A percentile compares a stretch with the other conserved stretches of the same genome.
Evolutionary conservation across 768 basidiomycete species (phyloP).

Genomic region (Suillus tomentosus): DNA sequence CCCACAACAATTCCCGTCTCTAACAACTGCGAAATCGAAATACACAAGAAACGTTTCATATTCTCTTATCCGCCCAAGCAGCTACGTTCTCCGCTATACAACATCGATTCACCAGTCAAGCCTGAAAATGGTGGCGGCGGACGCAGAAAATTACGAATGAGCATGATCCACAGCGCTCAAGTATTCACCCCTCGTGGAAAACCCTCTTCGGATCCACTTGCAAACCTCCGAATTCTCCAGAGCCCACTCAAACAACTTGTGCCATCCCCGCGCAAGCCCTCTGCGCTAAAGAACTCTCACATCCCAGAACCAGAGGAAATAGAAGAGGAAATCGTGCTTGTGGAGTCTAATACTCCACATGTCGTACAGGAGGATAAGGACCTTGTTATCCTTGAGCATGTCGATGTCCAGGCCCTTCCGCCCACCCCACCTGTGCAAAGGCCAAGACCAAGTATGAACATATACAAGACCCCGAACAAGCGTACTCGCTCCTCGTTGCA

Average conservation of each 20-base stretch:
- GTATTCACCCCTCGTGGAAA: conserved; percentile 61
- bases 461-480: conserved; percentile 26
- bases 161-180: conserved; percentile 74
- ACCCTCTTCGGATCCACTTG: conserved; percentile 59
- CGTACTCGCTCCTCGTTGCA: conserved; percentile 54
- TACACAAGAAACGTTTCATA: conserved; percentile 68
- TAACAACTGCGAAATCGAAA: conserved; percentile 67
- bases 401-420: conserved; percentile 39
- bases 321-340: conserved; percentile 57
- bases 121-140: not conserved
- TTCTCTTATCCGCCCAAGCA: conserved; percentile 79
- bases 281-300: conserved; percentile 13
- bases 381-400: conserved; percentile 71
- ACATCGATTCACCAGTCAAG: conserved; percentile 50
- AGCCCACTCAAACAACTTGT: conserved; percentile 35
- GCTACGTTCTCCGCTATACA: conserved; percentile 52
- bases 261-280: conserved; percentile 17
- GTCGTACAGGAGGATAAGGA: conserved; percentile 73
- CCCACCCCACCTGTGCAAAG: conserved; percentile 12
- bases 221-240: conserved; percentile 65
- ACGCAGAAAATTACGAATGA: conserved; percentile 58
- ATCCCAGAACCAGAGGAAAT: conserved; percentile 39
- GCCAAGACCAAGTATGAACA: not conserved
- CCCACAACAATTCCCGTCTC: conserved; percentile 63
- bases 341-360: conserved; percentile 64